Base-by-base conservation (phyloP, 352 stramenopile genomes). In the Phytophthora kernoviae region DNA sequence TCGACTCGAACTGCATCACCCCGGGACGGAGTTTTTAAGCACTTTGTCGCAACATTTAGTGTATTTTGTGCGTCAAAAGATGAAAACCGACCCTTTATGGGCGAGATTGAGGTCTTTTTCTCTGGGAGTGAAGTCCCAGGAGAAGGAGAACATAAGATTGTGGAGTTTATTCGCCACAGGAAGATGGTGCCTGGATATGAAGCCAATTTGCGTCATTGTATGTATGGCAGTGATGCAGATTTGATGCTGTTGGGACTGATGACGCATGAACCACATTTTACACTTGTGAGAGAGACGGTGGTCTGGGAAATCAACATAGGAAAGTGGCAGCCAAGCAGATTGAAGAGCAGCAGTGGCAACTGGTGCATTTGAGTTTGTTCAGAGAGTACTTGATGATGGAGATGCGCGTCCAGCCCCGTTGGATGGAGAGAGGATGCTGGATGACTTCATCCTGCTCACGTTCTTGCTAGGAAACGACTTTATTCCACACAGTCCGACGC, bases 1-100 rank as follows among this genome's bases (percentile, higher is more conserved):
- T 99, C 76, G 98, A 99, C 82, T 98, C 89, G 42, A 99, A 99
- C 73, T 99, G 96, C 74, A 99, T 99, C 72, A 99, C 98, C 98
- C 98, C 0, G 98, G 98, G n/a, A 99, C 98, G 0, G 93, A 99
- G 76, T 99, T 99, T 70, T 97, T 99, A 81, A 81, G 91, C 36
- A 94, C 97, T 53, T 68, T 99, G n/a, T 94, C 84, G 52, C 72
- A 90, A 20, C 85, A 94, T 54, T 64, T 94, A 27, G 72, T 93
- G 17, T 96, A 97, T 63, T 98, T 98, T 62, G 96, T 99, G 59
- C 84, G 90, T 5, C 94, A 98, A 54, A 99, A 99, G 77, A 96
- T 99, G 53, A 91, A 96, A 48, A 94, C 71, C 4, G 97, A 99
- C 76, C 94, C 95, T 15, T 79, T 97, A 10, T 99, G 98, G 98